Base-by-base conservation (phyloP, 139 green algal species). In the Closterium sp. region DNA sequence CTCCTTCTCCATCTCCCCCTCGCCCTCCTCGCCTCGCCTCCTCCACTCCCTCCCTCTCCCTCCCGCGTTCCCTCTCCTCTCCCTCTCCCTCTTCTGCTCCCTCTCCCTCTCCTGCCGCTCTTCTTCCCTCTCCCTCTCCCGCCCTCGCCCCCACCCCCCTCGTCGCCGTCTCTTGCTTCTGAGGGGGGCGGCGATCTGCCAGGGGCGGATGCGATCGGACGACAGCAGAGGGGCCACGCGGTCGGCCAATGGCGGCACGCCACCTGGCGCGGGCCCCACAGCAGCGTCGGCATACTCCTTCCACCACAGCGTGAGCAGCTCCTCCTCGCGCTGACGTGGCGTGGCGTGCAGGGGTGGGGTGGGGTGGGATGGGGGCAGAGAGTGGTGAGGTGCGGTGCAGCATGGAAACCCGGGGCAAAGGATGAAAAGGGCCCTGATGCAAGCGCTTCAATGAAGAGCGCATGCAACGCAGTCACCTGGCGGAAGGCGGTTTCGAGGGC, bases 211-310 rank as follows among this genome's bases (percentile, higher is more conserved):
- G 50, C 50, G 50, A 73, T 73, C 50, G 50, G 50, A 73, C 50
- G 50, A 73, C 50, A 73, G 50, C 50, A 73, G 50, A 73, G 50
- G 50, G 50, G 50, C 50, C 50, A 73, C 42, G 42, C 42, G 42
- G 5, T 7, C 5, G 7, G 42, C 50, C 50, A 73, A 73, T 73
- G 50, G 50, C 50, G 17, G 50, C 50, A 73, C 50, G 50, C 50
- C 50, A 73, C 90, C 29, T 29, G 85, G 79, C 85, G 30, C 79
- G 21, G 92, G 92, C 32, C 89, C 89, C 27, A 87, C 89, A 19
- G 19, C 70, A n/a, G 27, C 38, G 29, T 94, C 92, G 31, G 92
- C 92, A 94, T 91, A 94, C 92, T 94, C 92, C 22, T 62, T 42
- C 92, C 92, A 94, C 92, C 92, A 94, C 19, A 30, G 19, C 24